Percentiles rank a stretch among this genome's conserved stretches.
Evolutionary conservation across 2,329 filamentous ascomycete genomes (phyloP).

Genomic region (Epichloe aotearoae): DNA sequence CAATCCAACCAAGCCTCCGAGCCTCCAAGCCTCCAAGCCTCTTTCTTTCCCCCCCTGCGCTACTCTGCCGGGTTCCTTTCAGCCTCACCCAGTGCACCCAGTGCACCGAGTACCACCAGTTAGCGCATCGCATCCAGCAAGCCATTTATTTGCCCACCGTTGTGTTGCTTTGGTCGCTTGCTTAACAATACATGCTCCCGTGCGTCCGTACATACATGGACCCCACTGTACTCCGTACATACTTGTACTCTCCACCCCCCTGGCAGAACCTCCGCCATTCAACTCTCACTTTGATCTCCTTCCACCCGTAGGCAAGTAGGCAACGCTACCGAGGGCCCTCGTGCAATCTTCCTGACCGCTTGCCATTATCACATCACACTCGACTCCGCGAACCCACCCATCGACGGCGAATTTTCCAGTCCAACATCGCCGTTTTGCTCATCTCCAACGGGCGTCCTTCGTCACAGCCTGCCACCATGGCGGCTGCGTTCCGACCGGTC

Average conservation of each 20-base stretch:
- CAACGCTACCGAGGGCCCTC: slow-evolving; percentile 10
- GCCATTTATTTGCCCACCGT: neutral
- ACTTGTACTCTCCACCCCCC: slow-evolving; percentile 5
- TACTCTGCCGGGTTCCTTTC: slow-evolving; percentile 6
- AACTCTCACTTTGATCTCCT: slow-evolving; percentile 7
- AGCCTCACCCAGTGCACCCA: slow-evolving; percentile 5
- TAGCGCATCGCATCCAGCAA: neutral
- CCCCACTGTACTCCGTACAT: no score
- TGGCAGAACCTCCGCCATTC: slow-evolving; percentile 5
- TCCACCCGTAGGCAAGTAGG: neutral
- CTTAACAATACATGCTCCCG: slow-evolving; percentile 1
- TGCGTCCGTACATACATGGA: no score
- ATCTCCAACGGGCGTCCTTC: neutral
- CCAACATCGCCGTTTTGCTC: neutral
- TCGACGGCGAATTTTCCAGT: neutral
- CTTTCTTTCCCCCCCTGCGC: neutral
- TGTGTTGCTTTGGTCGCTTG: slow-evolving; percentile 1
- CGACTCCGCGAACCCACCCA: neutral
- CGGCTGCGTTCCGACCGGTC: slow-evolving; percentile 34
- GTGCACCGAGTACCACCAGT: neutral
- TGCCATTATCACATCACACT: neutral
- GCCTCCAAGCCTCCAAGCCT: neutral
- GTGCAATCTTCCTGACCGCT: neutral
- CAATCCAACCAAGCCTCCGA: neutral
- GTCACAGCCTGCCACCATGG: slow-evolving; percentile 21